Base-by-base conservation (phyloP, 805 yeast species). In the Ogataea thermomethanolica region DNA sequence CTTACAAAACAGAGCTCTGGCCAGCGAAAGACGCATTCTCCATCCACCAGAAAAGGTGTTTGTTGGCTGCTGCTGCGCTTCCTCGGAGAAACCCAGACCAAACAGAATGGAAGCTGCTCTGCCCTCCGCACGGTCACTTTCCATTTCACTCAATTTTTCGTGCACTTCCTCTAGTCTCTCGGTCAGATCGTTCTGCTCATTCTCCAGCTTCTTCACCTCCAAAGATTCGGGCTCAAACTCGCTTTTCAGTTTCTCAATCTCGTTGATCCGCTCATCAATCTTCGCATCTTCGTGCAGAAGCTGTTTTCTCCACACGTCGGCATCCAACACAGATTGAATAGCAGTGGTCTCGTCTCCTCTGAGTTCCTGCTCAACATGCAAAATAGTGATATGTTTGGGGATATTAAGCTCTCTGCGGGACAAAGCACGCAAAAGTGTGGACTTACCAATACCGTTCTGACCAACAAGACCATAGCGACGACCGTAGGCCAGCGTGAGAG, bases 391-490 rank as follows among this genome's bases (percentile, higher is more conserved):
- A 62, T 93, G 98, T 54, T 86, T 89, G 10, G 99, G 98, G 53
- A 93, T 84, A 43, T 88, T 80, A 53, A 93, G 71, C 59, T 93
- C 99, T 76, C 99, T 83, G 62, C 95, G 78, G 1, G 97, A 83
- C 39, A 93, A 69, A 0, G 99, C 99, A 51, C 87, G 76, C 59
- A 93, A 70, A 39, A 93, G 68, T 0, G 99, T 93, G 31, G 98
- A 90, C 64, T 93, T 93, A 81, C 99, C 99, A 53, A 93, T 90
- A 91, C 99, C 99, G 70, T 93, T 93, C 61, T 90, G 95, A 65
- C 99, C 99, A 31, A 93, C 96, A 38, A 93, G 69, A 78, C 99
- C 99, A 55, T 93, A 93, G 61, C 98, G 79, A 63, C 85, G 88
- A 40, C 99, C 99, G 61, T 82, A 82, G 22, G 96, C 81, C 49